Base-by-base conservation (phyloP, 1,284 basidiomycete species). In the Hortiboletus rubellus region DNA sequence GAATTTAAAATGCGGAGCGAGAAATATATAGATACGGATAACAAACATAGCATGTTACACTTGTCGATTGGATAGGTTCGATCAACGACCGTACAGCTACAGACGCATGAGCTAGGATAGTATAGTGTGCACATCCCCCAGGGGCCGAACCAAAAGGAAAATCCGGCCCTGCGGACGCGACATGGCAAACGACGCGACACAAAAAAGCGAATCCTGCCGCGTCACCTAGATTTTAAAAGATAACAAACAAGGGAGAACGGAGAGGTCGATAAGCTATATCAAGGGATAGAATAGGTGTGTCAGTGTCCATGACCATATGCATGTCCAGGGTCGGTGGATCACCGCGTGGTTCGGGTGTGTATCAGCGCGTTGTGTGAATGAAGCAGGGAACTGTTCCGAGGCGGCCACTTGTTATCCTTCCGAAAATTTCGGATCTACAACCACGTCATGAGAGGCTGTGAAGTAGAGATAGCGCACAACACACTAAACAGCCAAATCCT, bases 211-310 rank as follows among this genome's bases (percentile, higher is more conserved):
- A 43, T 18, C 38, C 40, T 22, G 22, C 22, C 38, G 42, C 38
- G 36, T 34, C 36, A 41, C 47, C 49, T 43, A 27, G 42, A 54
- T 7, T 11, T 18, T 10, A 17, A 56, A 50, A 33, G 30, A 43
- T 27, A 37, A 10, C 47, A 31, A 50, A n/a, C 12, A 36, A 38
- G 43, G 22, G 36, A 37, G 46, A 43, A 50, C 46, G 10, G 34
- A 33, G 34, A 30, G 44, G 51, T 46, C 46, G 56, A 60, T 60
- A 67, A 63, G 62, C 45, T 63, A 63, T 54, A 57, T 54, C 51
- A 27, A 50, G 34, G 17, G 34, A 37, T 47, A 58, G 59, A 51
- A 52, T 55, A 56, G 22, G 45, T 45, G 45, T 45, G 50, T 49
- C 44, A 54, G 34, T 27, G 46, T 37, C 34, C 51, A 51, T 31